These are phyloP conservation scores for Bruguiera gymnorhiza DNA, from an alignment of 345 rosid genomes.

Conservation along the genomic window DNA sequence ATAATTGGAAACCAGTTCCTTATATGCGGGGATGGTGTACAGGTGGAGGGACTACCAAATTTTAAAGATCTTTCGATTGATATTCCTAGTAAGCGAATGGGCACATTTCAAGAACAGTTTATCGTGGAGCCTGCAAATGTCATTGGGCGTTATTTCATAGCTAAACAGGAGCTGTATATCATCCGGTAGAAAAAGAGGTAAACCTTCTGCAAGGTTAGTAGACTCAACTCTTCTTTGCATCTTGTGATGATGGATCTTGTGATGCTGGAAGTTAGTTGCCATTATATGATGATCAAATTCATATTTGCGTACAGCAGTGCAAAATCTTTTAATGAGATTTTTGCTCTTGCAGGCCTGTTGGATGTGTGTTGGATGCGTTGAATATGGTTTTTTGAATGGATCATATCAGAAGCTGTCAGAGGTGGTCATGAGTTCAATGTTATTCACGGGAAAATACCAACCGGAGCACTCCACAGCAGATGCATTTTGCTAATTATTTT, in stretches of 20 bases:
- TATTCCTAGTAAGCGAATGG: constrained; percentile 70
- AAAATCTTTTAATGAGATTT: too few relatives aligned
- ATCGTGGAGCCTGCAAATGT: constrained; percentile 52
- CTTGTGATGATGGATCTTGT: neutral
- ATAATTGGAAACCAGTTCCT: constrained; percentile 84
- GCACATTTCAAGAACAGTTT: constrained; percentile 84
- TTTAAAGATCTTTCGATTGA: constrained; percentile 81
- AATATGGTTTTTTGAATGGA: too few relatives aligned
- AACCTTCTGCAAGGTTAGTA: constrained; percentile 4
- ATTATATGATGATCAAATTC: too few relatives aligned
- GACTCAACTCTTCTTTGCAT: neutral
- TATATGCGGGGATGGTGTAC: constrained; percentile 90
- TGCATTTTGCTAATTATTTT: too few relatives aligned
- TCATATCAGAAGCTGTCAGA: too few relatives aligned
- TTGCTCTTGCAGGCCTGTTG: too few relatives aligned
- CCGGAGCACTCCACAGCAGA: too few relatives aligned
- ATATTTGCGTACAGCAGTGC: too few relatives aligned
- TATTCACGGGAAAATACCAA: too few relatives aligned
- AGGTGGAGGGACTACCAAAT: constrained; percentile 84
- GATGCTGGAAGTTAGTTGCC: too few relatives aligned
- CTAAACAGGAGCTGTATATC: constrained; percentile 76
- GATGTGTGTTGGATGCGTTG: too few relatives aligned
- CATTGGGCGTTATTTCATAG: constrained; percentile 61
- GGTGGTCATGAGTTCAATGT: too few relatives aligned
- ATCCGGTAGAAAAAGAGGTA: constrained; percentile 13